phyloP scores from a whole-genome alignment of 345 rosid species.

The Eucalyptus dawsonii region DNA sequence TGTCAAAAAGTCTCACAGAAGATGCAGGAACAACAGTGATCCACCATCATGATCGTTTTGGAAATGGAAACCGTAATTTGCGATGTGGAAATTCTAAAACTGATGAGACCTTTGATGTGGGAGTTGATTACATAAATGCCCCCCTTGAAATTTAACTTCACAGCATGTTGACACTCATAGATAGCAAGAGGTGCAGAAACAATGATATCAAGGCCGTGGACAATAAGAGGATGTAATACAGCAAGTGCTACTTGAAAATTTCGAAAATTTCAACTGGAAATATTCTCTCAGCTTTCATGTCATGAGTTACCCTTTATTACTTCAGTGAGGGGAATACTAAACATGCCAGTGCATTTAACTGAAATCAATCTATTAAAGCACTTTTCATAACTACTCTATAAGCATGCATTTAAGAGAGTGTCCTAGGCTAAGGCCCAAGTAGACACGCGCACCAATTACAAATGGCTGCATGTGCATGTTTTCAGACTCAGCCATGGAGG shows the following conservation, averaged over 20 bases:
- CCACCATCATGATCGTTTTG: not conserved
- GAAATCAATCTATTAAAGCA: not conserved
- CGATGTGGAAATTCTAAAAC: not conserved
- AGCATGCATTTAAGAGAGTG: not conserved
- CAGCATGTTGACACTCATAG: not conserved
- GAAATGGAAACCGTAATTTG: not conserved
- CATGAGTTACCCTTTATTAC: not conserved
- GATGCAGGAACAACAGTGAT: not conserved
- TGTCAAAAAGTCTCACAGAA: not conserved
- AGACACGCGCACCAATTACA: conserved; percentile 46
- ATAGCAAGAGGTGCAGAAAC: not conserved
- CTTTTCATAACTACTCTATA: not conserved
- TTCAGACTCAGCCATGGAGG: conserved; percentile 31
- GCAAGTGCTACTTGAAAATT: not conserved
- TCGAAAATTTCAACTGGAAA: not conserved
- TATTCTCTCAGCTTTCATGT: not conserved
- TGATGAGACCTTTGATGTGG: not conserved
- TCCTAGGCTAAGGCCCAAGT: not conserved
- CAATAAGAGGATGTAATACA: not conserved
- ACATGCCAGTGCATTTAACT: not conserved
- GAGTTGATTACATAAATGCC: not conserved
- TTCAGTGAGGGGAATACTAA: not conserved
- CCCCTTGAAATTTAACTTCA: not conserved
- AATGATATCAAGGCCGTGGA: not conserved
- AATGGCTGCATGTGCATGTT: conserved; percentile 71